These are phyloP conservation scores for Wallacemonas collosoma DNA, from an alignment of 208 protist genomes.

Conservation along the genomic window DNA sequence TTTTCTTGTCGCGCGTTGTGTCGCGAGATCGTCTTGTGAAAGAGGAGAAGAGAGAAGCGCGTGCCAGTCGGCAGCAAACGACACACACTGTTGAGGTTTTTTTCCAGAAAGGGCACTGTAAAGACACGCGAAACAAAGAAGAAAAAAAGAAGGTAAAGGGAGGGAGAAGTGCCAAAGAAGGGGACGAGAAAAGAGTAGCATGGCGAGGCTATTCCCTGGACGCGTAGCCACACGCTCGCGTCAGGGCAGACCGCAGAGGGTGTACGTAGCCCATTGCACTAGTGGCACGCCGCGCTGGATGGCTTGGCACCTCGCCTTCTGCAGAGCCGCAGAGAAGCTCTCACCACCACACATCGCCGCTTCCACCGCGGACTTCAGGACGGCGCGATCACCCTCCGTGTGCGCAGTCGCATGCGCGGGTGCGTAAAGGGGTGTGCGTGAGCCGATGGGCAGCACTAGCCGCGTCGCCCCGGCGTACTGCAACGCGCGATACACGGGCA, in stretches of 20 bases:
- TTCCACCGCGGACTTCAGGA: conserved; percentile 5
- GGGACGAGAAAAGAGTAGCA: background rate
- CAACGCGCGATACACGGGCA: conserved; percentile 60
- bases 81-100: background rate
- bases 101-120: background rate
- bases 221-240: background rate
- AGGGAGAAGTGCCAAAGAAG: background rate
- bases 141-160: background rate
- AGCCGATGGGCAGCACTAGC: conserved; percentile 42
- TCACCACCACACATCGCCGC: conserved; percentile 15
- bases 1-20: background rate
- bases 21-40: no score
- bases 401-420: background rate
- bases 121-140: background rate
- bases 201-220: background rate
- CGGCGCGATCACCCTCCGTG: background rate
- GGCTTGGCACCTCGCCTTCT: conserved; percentile 1
- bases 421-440: conserved; percentile 22
- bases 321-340: conserved; percentile 16
- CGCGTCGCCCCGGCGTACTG: conserved; percentile 54
- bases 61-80: no score
- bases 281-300: conserved; percentile 20
- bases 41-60: no score
- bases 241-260: conserved; percentile 34
- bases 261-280: conserved; percentile 35